Evolutionary conservation across 2,329 filamentous ascomycete species (phyloP), one percentile per base, ranked within the genome.

Genomic region (Tolypocladium ovalisporum): DNA sequence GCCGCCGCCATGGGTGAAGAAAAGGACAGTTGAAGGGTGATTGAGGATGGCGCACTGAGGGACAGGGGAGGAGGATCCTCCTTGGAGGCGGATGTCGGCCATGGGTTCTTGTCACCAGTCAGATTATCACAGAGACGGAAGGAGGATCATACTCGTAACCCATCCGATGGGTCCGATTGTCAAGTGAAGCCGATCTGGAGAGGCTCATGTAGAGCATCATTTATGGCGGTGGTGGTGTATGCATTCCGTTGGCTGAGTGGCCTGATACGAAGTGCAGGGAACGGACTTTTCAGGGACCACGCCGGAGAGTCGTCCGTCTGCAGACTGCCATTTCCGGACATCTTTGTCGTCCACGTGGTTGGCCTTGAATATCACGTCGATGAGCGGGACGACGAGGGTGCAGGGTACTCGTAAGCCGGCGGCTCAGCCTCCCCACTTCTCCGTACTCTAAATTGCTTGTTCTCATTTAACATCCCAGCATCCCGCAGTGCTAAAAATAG

Each of bases 21-120:
- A 76, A 34, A 76, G 59, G 8, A 57, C 60, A 17, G 68, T 73
- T 24, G 62, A 61, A 0, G 57, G 52, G 47, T 74, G 71, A 22
- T 67, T 68, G 3, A 77, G 64, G 19, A 76, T 63, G 2, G 75
- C 71, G 3, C 74, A 67, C 58, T 77, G 74, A 0, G 75, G 75
- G 0, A 70, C 73, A 56, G 75, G 77, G 22, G 24, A 54, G 53
- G 24, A 54, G 37, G 19, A 54, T 54, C 52, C 36, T 49, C 17
- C 44, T 19, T 19, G 27, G 44, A 27, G 44, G 44, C 44, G 27
- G n/a, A n/a, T 32, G 17, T 10, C 27, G 27, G 32, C 44, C 9
- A 15, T 29, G 17, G 22, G 24, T 12, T 15, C 6, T 32, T 2
- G 44, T 32, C 24, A n/a, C n/a, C n/a, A n/a, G n/a, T 7, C 24